phyloP scores from a whole-genome alignment of 2,329 filamentous ascomycete genomes.

The Beauveria sp. region DNA sequence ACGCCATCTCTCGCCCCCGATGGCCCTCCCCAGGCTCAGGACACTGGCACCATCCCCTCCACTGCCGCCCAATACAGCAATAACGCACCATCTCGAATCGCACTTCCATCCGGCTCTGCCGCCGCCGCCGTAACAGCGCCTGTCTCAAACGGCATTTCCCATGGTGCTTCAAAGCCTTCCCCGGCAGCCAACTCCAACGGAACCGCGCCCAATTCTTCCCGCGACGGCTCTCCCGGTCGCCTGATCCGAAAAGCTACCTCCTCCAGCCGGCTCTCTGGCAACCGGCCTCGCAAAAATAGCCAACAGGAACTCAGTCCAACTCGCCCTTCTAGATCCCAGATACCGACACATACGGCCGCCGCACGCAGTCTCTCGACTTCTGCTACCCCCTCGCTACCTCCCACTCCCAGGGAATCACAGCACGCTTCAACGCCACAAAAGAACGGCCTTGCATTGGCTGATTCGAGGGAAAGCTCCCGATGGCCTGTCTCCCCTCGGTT shows the following conservation, averaged over 20 bases:
- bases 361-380: slow-evolving; percentile 62
- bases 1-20: slow-evolving; percentile 24
- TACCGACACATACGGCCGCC: slow-evolving; percentile 54
- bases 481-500: slow-evolving; percentile 74
- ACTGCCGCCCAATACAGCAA: slow-evolving; percentile 16
- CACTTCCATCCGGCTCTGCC: neutral
- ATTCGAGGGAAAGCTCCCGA: slow-evolving; percentile 52
- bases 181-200: slow-evolving; percentile 29
- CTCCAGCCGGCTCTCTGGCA: slow-evolving; percentile 28
- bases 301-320: slow-evolving; percentile 56
- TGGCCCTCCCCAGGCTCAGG: slow-evolving; percentile 14
- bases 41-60: slow-evolving; percentile 15
- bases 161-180: slow-evolving; percentile 15
- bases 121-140: neutral
- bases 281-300: slow-evolving; percentile 59
- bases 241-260: slow-evolving; percentile 29
- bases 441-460: slow-evolving; percentile 34
- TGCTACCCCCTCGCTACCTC: slow-evolving; percentile 58
- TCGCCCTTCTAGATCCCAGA: slow-evolving; percentile 41
- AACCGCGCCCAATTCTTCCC: slow-evolving; percentile 31
- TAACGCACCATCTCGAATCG: slow-evolving; percentile 12
- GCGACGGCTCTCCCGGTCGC: slow-evolving; percentile 42
- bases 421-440: slow-evolving; percentile 61
- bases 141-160: neutral
- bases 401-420: slow-evolving; percentile 51